Conservation (phyloP, 306 rosid species). For the Prunus armeniaca region DNA sequence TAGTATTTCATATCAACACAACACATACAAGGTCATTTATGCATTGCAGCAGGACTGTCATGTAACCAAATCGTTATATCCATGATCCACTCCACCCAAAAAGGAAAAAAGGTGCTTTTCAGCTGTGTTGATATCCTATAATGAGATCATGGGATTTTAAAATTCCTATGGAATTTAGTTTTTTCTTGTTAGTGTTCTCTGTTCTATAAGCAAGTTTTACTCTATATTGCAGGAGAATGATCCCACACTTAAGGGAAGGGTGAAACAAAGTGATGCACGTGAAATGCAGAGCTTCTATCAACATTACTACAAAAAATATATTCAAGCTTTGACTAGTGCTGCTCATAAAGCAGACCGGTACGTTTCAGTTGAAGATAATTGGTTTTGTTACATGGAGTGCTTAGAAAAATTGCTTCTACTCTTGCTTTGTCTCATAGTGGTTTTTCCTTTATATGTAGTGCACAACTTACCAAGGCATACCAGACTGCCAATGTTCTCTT, state of each 20-base stretch:
- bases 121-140: not conserved
- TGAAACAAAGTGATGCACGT: constrained; percentile 97
- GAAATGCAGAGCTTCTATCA: constrained; percentile 99
- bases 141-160: not conserved
- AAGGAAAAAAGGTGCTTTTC: not conserved
- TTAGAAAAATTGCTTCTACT: constrained; percentile 9
- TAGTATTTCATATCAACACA: not conserved
- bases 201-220: constrained; percentile 13
- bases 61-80: not conserved
- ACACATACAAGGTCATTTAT: not conserved
- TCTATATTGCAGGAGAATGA: constrained; percentile 70
- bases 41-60: not conserved
- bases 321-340: constrained; percentile 91
- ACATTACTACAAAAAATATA: constrained; percentile 93
- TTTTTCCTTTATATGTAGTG: constrained; percentile 45
- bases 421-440: constrained; percentile 13
- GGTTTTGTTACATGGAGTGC: not conserved
- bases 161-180: not conserved
- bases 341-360: constrained; percentile 98
- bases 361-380: constrained; percentile 14
- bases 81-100: not conserved
- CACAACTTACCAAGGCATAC: constrained; percentile 97
- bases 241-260: constrained; percentile 92
- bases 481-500: constrained; percentile 98
- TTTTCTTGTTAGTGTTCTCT: constrained; percentile 4